phyloP scores from a whole-genome alignment of 2,329 filamentous ascomycete genomes.

The Juglanconis juglandina region DNA sequence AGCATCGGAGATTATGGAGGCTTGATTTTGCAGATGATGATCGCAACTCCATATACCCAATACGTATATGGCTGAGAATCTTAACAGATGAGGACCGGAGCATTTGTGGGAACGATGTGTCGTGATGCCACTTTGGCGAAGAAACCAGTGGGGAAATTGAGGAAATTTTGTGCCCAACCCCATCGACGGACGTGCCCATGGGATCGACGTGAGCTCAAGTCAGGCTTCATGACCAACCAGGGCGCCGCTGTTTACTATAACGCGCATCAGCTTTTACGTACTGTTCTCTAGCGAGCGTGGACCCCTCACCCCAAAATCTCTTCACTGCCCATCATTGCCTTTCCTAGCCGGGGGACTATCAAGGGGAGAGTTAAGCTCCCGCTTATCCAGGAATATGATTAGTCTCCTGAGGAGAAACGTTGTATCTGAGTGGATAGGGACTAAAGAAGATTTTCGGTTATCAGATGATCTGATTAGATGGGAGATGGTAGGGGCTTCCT shows the following conservation, averaged over 20 bases:
- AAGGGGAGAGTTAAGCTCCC: not conserved
- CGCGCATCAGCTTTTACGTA: not conserved
- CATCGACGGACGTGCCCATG: too few species aligned
- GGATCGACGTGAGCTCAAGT: too few species aligned
- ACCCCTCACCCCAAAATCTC: not conserved
- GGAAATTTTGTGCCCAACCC: too few species aligned
- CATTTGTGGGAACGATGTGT: too few species aligned
- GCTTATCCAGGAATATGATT: not conserved
- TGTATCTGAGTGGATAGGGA: not conserved
- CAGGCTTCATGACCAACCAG: not conserved
- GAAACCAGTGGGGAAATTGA: too few species aligned
- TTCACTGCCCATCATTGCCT: not conserved
- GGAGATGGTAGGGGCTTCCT: not conserved
- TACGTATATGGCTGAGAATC: too few species aligned
- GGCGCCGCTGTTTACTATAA: not conserved
- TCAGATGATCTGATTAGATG: not conserved
- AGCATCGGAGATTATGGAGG: not conserved
- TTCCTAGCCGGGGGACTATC: not conserved
- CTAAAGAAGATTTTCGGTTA: not conserved
- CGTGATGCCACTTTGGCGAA: too few species aligned
- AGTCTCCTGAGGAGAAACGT: not conserved
- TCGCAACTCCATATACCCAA: not conserved
- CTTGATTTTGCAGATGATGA: too few species aligned
- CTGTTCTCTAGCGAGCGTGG: not conserved
- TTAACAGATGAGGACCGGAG: too few species aligned